Evolutionary conservation across 2,329 filamentous ascomycete species (phyloP).

Genomic region (Penicillium brasilianum): DNA sequence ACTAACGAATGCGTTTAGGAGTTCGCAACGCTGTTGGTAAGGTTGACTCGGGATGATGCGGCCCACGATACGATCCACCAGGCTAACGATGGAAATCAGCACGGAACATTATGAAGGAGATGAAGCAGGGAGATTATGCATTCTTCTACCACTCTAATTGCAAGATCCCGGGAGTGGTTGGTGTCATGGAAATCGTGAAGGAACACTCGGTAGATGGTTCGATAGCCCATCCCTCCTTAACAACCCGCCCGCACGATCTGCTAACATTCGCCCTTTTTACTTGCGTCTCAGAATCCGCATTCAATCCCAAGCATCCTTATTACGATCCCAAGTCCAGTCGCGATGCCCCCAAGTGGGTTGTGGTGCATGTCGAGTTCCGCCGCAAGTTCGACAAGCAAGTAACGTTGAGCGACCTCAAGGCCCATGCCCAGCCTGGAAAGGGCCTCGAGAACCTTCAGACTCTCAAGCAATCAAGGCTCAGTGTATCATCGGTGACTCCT

Average conservation of each 20-base stretch:
- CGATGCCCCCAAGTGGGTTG: slow-evolving; percentile 78
- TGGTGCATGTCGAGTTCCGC: slow-evolving; percentile 86
- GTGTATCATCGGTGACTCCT: slow-evolving; percentile 64
- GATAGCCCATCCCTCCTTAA: slow-evolving; percentile 39
- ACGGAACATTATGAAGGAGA: slow-evolving; percentile 85
- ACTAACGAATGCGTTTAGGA: slow-evolving; percentile 38
- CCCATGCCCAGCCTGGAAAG: slow-evolving; percentile 60
- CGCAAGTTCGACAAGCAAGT: slow-evolving; percentile 78
- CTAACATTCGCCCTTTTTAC: slow-evolving; percentile 13
- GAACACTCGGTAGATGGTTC: slow-evolving; percentile 80
- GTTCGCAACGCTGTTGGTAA: slow-evolving; percentile 52
- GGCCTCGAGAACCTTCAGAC: slow-evolving; percentile 78
- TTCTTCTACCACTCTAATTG: slow-evolving; percentile 98
- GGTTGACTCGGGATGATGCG: slow-evolving; percentile 12
- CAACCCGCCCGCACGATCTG: not conserved
- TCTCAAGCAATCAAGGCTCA: slow-evolving; percentile 79
- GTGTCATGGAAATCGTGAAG: slow-evolving; percentile 84
- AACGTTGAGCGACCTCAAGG: slow-evolving; percentile 72
- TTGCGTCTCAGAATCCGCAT: slow-evolving; percentile 64
- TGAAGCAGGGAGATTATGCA: slow-evolving; percentile 88
- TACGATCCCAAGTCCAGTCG: slow-evolving; percentile 78
- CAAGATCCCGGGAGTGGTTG: slow-evolving; percentile 85
- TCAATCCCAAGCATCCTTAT: slow-evolving; percentile 75
- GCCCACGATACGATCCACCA: not conserved
- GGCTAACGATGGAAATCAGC: slow-evolving; percentile 54